Conservation (phyloP, 2,329 filamentous ascomycete genomes). For the Trichoderma aggressivum region DNA sequence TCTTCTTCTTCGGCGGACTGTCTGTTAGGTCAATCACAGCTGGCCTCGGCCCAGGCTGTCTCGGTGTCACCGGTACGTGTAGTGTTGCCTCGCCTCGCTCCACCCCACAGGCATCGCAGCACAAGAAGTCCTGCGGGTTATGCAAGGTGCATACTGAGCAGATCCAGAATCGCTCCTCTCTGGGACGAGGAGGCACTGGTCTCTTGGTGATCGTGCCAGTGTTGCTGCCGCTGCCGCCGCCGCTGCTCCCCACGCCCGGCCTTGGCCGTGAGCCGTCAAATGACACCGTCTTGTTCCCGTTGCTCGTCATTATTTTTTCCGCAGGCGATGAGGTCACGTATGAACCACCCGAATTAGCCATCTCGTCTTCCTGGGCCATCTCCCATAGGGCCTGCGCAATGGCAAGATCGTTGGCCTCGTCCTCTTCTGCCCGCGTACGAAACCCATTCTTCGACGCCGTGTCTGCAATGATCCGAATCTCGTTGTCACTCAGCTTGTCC, state of each 20-base stretch:
- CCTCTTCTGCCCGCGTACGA: constrained; percentile 78
- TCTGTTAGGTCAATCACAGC: constrained; percentile 35
- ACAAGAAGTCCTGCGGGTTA: constrained; percentile 49
- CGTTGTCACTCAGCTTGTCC: constrained; percentile 61
- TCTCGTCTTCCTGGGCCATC: constrained; percentile 65
- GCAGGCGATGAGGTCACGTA: constrained; percentile 6
- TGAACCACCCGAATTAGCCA: background rate
- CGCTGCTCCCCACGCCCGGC: background rate
- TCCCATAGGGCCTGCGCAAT: constrained; percentile 86
- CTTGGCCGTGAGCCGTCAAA: background rate
- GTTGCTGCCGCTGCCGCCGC: background rate
- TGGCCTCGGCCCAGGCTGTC: constrained; percentile 19
- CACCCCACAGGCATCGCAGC: constrained; percentile 55
- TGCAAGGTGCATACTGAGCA: constrained; percentile 56
- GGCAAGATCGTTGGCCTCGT: constrained; percentile 82
- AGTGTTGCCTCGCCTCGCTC: constrained; percentile 33
- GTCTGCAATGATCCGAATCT: constrained; percentile 62
- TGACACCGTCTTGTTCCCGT: constrained; percentile 39
- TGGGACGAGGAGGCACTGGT: background rate
- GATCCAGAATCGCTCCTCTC: constrained; percentile 40
- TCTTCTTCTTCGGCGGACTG: constrained; percentile 26
- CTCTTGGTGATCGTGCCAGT: background rate
- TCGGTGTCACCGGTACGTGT: constrained; percentile 18
- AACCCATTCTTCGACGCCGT: constrained; percentile 69
- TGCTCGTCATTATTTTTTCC: constrained; percentile 32